Conservation (phyloP, 164 flowering plant genomes). For the Vitis cinerea region DNA sequence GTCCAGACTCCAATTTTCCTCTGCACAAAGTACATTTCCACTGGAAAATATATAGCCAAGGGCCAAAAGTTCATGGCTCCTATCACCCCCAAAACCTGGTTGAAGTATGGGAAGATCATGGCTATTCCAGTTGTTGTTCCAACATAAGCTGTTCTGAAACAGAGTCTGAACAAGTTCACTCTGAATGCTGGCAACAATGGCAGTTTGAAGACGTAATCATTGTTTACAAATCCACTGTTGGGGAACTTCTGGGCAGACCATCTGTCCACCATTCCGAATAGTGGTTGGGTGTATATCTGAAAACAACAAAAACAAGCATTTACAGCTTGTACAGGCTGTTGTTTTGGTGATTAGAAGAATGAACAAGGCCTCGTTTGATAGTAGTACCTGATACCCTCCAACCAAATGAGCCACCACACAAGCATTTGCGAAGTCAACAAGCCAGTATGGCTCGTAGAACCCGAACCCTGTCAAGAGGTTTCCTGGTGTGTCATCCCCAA, state of each 20-base stretch:
- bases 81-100: conserved; percentile 56
- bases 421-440: conserved; percentile 58
- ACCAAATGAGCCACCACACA: conserved; percentile 56
- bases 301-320: neutral
- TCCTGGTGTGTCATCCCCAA: conserved; percentile 59
- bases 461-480: conserved; percentile 65
- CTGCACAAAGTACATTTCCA: conserved; percentile 64
- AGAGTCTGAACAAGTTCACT: conserved; percentile 41
- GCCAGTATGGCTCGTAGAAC: conserved; percentile 64
- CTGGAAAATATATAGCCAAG: conserved; percentile 64
- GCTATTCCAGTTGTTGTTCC: conserved; percentile 44
- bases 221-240: conserved; percentile 33
- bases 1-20: conserved; percentile 46
- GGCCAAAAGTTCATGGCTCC: conserved; percentile 72
- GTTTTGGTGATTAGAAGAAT: neutral
- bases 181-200: conserved; percentile 34
- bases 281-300: conserved; percentile 63
- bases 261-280: conserved; percentile 48
- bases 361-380: neutral
- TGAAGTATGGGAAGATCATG: conserved; percentile 65
- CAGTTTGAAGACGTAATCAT: conserved; percentile 24
- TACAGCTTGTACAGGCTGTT: neutral
- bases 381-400: conserved; percentile 73
- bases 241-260: conserved; percentile 38
- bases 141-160: conserved; percentile 57